Evolutionary conservation across 2,329 filamentous ascomycete species (phyloP).

Genomic region (Raffaelea deltoideospora): DNA sequence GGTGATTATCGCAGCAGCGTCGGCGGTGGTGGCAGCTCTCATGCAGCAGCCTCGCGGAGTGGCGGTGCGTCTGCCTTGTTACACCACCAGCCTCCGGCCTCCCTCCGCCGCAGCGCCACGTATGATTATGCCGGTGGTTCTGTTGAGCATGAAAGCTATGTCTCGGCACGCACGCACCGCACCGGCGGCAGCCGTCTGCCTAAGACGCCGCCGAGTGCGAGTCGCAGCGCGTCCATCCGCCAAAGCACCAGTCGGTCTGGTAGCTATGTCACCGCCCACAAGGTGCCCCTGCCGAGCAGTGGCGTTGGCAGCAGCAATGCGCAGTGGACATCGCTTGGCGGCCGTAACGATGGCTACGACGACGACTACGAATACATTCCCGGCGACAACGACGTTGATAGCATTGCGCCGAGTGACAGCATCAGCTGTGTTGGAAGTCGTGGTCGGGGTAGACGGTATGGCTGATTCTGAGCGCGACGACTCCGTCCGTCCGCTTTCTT

Average conservation of each 20-base stretch:
- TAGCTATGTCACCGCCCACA: constrained; percentile 14
- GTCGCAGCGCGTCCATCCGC: constrained; percentile 4
- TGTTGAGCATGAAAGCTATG: constrained; percentile 21
- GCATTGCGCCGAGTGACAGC: constrained; percentile 44
- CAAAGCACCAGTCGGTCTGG: constrained; percentile 8
- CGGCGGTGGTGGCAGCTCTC: neutral
- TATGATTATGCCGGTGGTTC: neutral
- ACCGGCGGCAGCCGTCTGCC: constrained; percentile 12
- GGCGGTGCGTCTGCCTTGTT: no score
- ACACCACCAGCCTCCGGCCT: neutral
- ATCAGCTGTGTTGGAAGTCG: constrained; percentile 43
- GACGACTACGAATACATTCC: constrained; percentile 1
- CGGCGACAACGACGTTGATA: constrained; percentile 31
- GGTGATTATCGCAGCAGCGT: constrained; percentile 8
- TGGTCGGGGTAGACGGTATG: constrained; percentile 14
- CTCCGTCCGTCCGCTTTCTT: neutral
- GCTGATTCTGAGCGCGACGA: constrained; percentile 7
- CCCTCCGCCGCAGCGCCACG: constrained; percentile 6
- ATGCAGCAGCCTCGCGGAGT: no score
- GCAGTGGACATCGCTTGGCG: no score
- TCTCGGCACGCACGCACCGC: constrained; percentile 25
- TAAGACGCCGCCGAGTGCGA: constrained; percentile 3
- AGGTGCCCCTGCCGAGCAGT: constrained; percentile 26
- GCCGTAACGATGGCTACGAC: constrained; percentile 1
- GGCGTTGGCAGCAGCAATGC: constrained; percentile 24